These are phyloP conservation scores for Amborella trichopoda DNA, from an alignment of 164 flowering plant genomes.

Conservation along the genomic window DNA sequence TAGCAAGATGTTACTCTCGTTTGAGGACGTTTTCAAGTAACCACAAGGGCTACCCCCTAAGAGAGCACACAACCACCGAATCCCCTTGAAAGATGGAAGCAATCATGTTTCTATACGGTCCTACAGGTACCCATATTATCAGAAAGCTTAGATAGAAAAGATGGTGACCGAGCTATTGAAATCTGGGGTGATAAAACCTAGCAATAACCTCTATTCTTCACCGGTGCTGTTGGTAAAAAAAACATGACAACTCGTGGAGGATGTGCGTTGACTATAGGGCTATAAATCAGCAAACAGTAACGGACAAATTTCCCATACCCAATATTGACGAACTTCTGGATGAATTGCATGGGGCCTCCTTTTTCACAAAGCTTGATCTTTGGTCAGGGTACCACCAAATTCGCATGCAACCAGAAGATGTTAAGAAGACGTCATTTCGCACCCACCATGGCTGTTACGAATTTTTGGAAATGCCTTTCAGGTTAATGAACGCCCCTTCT, in stretches of 20 bases:
- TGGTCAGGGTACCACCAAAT: constrained; percentile 3
- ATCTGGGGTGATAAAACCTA: neutral
- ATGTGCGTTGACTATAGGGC: neutral
- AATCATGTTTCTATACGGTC: neutral
- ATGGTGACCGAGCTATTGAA: neutral
- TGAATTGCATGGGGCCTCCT: neutral
- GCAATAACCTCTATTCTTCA: neutral
- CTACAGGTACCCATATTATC: neutral
- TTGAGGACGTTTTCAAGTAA: too few relatives aligned
- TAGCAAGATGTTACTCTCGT: too few relatives aligned
- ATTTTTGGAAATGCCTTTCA: constrained; percentile 4
- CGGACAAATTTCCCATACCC: neutral
- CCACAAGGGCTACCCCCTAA: too few relatives aligned
- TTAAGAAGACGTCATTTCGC: constrained; percentile 2
- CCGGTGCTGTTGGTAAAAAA: neutral
- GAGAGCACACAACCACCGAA: neutral
- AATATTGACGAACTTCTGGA: neutral
- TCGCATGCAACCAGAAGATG: constrained; percentile 1
- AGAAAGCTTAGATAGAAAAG: neutral
- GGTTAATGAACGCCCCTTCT: constrained; percentile 2
- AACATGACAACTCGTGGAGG: neutral
- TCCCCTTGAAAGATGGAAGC: neutral
- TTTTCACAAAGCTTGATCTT: neutral
- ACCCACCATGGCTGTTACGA: neutral
- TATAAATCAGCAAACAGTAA: neutral